Evolutionary conservation across 2,329 filamentous ascomycete species (phyloP).

Genomic region (Ascochyta clinopodiicola): DNA sequence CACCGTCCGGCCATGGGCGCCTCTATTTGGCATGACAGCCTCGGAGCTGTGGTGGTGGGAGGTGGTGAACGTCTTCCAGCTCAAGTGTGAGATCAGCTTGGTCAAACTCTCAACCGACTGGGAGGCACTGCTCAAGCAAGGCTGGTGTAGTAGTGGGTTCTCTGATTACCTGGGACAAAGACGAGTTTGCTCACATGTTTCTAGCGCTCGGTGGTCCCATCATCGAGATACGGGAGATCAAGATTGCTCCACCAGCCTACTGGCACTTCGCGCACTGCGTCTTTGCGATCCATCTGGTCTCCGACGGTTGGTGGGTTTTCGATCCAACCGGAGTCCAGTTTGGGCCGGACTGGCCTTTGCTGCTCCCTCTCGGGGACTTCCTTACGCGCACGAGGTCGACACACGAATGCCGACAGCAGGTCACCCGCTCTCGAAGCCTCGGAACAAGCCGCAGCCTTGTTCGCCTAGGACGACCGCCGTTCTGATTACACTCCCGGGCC

Average conservation of each 20-base stretch:
- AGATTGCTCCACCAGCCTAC: neutral
- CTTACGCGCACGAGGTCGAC: neutral
- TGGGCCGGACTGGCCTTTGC: constrained; percentile 21
- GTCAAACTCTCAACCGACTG: neutral
- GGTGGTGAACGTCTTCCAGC: neutral
- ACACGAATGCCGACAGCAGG: neutral
- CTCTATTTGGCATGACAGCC: neutral
- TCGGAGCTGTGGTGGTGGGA: neutral
- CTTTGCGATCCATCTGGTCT: constrained; percentile 1
- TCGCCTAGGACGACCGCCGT: neutral
- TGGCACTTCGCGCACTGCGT: constrained; percentile 8
- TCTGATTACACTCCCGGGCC: neutral
- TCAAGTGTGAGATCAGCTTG: neutral
- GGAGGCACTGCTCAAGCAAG: neutral
- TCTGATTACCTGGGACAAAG: neutral
- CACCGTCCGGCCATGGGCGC: neutral
- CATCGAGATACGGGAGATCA: neutral
- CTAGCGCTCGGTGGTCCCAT: neutral
- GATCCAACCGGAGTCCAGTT: constrained; percentile 28
- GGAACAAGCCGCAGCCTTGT: neutral
- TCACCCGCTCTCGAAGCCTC: neutral
- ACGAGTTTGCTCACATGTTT: neutral
- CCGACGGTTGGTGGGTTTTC: constrained; percentile 10
- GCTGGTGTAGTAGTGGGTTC: neutral
- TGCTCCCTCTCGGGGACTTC: constrained; percentile 1